Percentiles rank a stretch among this genome's conserved stretches.
phyloP scores from a whole-genome alignment of 1,284 basidiomycete species.

The Pholiota adiposa region DNA sequence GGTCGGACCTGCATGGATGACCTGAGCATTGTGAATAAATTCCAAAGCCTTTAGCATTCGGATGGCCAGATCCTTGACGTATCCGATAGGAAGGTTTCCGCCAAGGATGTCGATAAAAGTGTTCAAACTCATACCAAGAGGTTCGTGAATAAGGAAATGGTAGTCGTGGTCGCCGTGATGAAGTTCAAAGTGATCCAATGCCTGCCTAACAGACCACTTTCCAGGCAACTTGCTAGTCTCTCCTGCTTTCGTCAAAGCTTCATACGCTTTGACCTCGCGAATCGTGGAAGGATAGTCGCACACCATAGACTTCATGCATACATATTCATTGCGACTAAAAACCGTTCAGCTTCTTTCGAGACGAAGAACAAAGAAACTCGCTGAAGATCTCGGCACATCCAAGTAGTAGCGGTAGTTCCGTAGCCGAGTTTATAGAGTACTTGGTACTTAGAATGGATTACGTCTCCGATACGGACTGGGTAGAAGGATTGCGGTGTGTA shows the following conservation, averaged over 20 bases:
- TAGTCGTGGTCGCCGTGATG: constrained; percentile 5
- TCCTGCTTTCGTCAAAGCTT: constrained; percentile 7
- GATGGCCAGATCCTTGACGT: constrained; percentile 9
- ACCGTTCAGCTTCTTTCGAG: constrained; percentile 1
- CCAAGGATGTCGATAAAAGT: constrained; percentile 4
- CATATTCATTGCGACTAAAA: constrained; percentile 13
- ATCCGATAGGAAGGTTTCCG: constrained; percentile 4
- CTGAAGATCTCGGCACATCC: constrained; percentile 17
- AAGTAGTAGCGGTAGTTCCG: constrained; percentile 13
- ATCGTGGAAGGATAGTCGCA: constrained; percentile 13
- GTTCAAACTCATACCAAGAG: constrained; percentile 9
- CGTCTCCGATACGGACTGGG: constrained; percentile 13
- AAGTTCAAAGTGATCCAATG: constrained; percentile 13
- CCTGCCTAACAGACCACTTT: constrained; percentile 9
- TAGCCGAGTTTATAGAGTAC: constrained; percentile 17
- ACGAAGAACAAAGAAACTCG: constrained; percentile 3
- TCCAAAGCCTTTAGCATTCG: constrained; percentile 7
- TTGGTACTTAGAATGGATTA: constrained; percentile 14
- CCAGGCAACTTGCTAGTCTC: constrained; percentile 3
- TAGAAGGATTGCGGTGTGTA: constrained; percentile 15
- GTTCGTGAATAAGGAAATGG: constrained; percentile 16
- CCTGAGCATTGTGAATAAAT: constrained; percentile 9
- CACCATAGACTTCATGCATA: constrained; percentile 19
- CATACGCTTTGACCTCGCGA: constrained; percentile 17
- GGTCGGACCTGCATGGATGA: constrained; percentile 13